Conservation (phyloP, 2,329 filamentous ascomycete genomes). For the Aspergillus latus region DNA sequence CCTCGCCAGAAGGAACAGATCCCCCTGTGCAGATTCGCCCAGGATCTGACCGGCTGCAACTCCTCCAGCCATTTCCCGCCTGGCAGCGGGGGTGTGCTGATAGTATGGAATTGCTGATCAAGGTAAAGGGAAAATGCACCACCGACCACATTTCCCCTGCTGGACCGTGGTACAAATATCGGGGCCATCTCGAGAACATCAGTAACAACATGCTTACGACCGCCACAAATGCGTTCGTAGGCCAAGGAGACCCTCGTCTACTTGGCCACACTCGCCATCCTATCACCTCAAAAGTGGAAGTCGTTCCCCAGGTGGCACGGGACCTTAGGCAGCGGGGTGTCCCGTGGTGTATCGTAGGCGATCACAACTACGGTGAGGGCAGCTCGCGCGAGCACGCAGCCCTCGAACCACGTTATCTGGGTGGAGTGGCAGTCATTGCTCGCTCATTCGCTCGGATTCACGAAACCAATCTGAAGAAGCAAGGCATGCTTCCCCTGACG, state of each 20-base stretch:
- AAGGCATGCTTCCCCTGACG: conserved; percentile 96
- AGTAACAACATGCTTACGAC: conserved; percentile 99
- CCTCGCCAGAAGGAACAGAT: conserved; percentile 11
- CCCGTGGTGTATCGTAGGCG: conserved; percentile 91
- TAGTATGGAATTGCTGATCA: conserved; percentile 86
- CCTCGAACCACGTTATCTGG: conserved; percentile 90
- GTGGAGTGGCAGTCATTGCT: conserved; percentile 90
- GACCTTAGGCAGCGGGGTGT: conserved; percentile 94
- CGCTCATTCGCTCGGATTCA: conserved; percentile 95
- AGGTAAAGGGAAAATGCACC: conserved; percentile 88
- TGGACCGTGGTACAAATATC: conserved; percentile 95
- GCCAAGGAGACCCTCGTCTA: conserved; percentile 27
- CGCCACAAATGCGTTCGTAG: conserved; percentile 71
- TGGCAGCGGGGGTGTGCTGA: conserved; percentile 61
- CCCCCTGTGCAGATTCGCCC: conserved; percentile 13
- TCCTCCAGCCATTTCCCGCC: conserved; percentile 17
- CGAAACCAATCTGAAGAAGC: conserved; percentile 99
- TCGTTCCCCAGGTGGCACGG: conserved; percentile 85
- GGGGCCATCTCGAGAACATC: conserved; percentile 97
- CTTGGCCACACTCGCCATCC: conserved; percentile 50
- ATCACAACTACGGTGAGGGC: conserved; percentile 98
- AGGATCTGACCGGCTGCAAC: conserved; percentile 21
- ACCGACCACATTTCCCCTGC: conserved; percentile 86
- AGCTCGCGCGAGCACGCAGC: conserved; percentile 95
- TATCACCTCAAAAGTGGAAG: conserved; percentile 73